These are phyloP conservation scores for Xylariaceae sp. DNA, from an alignment of 2,329 filamentous ascomycete species.

Conservation along the genomic window DNA sequence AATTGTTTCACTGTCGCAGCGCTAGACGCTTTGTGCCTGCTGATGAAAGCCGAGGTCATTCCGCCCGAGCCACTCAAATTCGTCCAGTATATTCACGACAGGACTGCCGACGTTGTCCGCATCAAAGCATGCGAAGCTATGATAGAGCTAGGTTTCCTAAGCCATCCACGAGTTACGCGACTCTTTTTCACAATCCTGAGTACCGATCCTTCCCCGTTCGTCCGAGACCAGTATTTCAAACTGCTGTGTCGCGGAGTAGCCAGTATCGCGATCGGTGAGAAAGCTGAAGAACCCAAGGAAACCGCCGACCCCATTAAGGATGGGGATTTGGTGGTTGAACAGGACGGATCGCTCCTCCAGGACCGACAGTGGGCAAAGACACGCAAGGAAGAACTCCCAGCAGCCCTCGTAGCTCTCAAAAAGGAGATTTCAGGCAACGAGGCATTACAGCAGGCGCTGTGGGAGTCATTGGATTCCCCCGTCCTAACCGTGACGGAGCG, in stretches of 20 bases:
- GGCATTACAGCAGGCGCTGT: conserved; percentile 42
- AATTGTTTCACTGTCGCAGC: conserved; percentile 61
- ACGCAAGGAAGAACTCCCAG: conserved; percentile 44
- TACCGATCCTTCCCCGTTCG: conserved; percentile 58
- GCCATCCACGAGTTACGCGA: conserved; percentile 49
- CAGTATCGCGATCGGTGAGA: conserved; percentile 59
- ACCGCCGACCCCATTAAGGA: conserved; percentile 29
- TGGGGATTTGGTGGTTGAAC: conserved; percentile 45
- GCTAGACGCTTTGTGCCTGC: conserved; percentile 53
- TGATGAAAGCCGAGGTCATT: conserved; percentile 62
- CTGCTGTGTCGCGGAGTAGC: conserved; percentile 56
- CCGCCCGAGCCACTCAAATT: conserved; percentile 50
- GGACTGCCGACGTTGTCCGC: conserved; percentile 56
- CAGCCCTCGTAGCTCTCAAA: conserved; percentile 44
- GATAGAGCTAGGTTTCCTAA: conserved; percentile 57
- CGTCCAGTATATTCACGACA: conserved; percentile 60
- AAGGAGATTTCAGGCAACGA: conserved; percentile 42
- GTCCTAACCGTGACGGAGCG: conserved; percentile 45
- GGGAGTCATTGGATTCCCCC: conserved; percentile 46
- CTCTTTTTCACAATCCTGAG: conserved; percentile 55
- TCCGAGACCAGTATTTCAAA: conserved; percentile 56
- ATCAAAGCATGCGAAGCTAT: conserved; percentile 62
- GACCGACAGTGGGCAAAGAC: conserved; percentile 43
- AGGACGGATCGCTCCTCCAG: conserved; percentile 40
- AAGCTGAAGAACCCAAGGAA: conserved; percentile 33